Conservation (phyloP, 768 basidiomycete genomes). For the Vishniacozyma victoriae region DNA sequence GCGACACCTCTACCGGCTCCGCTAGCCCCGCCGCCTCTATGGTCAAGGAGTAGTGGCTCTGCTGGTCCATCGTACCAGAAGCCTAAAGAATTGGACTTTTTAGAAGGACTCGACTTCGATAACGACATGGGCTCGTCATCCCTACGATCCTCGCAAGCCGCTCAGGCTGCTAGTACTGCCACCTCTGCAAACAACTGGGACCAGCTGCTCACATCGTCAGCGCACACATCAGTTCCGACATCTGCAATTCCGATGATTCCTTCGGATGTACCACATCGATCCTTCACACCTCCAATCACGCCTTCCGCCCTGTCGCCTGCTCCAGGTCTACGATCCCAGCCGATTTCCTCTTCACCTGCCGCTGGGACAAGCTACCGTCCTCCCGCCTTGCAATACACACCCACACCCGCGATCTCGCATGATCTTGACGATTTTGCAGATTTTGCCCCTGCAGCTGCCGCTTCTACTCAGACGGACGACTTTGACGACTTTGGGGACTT, state of each 20-base stretch:
- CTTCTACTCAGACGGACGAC: background rate
- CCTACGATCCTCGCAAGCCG: no score
- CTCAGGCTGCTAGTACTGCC: no score
- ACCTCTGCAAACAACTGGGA: no score
- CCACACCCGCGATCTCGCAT: slow-evolving; percentile 11
- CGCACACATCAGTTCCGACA: no score
- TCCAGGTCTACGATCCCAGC: background rate
- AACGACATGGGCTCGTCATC: background rate
- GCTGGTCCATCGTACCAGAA: slow-evolving; percentile 4
- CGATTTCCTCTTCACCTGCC: slow-evolving; percentile 8
- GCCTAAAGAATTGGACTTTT: slow-evolving; percentile 31
- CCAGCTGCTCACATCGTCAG: no score
- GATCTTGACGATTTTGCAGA: slow-evolving; percentile 48
- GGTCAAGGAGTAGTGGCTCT: slow-evolving; percentile 2
- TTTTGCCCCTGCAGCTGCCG: slow-evolving; percentile 11
- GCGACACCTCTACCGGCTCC: slow-evolving; percentile 27
- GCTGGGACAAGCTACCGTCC: slow-evolving; percentile 49
- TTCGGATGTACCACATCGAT: no score
- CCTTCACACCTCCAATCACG: no score
- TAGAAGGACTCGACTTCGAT: slow-evolving; percentile 35
- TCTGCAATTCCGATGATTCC: no score
- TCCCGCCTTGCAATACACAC: background rate
- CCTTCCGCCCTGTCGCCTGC: background rate
- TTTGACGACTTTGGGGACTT: background rate
- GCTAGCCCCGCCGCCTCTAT: slow-evolving; percentile 35